phyloP scores from a whole-genome alignment of 1,284 basidiomycete genomes.

The Cutaneotrichosporon sp. region DNA sequence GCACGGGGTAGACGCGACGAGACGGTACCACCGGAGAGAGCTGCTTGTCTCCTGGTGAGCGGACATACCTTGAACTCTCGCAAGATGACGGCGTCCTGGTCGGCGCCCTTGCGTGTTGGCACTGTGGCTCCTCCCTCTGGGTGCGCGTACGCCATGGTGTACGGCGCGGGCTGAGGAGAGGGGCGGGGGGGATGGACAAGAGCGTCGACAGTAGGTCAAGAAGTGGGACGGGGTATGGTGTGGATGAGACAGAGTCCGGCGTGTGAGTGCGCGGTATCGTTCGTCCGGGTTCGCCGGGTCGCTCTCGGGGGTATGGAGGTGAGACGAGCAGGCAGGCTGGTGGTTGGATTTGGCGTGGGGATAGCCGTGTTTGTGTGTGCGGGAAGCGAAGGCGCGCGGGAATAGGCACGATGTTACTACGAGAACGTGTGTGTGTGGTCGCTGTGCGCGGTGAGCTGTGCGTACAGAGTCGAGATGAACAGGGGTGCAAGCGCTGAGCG shows the following conservation, averaged over 20 bases:
- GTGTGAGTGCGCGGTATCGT: neutral
- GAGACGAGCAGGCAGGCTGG: no score
- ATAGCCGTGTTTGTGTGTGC: no score
- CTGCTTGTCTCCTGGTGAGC: neutral
- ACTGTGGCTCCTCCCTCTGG: constrained; percentile 7
- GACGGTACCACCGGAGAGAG: no score
- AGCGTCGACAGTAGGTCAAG: neutral
- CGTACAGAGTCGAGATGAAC: no score
- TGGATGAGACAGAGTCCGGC: neutral
- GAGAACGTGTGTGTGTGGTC: no score
- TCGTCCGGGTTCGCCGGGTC: no score
- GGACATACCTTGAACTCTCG: constrained; percentile 27
- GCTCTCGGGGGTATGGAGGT: no score
- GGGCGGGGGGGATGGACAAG: no score
- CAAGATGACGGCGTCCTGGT: constrained; percentile 25
- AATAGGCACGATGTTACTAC: no score
- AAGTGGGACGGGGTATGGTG: neutral
- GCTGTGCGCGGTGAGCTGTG: no score
- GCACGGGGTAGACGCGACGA: neutral
- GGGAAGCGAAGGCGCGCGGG: no score
- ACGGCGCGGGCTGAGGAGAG: neutral
- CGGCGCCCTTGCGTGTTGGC: constrained; percentile 19
- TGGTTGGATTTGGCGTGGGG: no score
- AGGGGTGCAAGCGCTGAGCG: neutral
- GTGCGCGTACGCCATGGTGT: constrained; percentile 33